phyloP scores from a whole-genome alignment of 495 filamentous ascomycete species.

The Cercophora newfieldiana region DNA sequence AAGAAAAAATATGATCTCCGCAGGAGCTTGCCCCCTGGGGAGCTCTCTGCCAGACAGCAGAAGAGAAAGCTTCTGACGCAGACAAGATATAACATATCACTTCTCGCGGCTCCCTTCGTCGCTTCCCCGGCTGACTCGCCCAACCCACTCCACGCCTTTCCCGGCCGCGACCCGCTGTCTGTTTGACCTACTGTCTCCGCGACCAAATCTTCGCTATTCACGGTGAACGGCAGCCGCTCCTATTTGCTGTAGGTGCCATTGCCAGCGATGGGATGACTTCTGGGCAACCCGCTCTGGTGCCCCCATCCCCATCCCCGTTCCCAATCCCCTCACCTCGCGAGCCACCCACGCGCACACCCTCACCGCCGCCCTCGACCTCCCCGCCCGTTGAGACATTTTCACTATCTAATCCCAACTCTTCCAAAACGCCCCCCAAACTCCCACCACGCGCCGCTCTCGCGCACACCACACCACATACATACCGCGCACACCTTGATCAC shows the following conservation, averaged over 20 bases:
- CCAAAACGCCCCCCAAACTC: neutral
- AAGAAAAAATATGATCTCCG: neutral
- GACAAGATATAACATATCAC: slow-evolving; percentile 3
- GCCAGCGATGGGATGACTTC: neutral
- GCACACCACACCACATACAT: slow-evolving; percentile 7
- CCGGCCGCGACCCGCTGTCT: neutral
- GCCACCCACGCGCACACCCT: slow-evolving; percentile 10
- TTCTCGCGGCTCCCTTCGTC: slow-evolving; percentile 4
- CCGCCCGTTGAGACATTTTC: slow-evolving; percentile 26
- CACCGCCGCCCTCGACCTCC: neutral
- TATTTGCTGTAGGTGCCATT: neutral
- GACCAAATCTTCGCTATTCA: neutral
- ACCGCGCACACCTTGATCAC: slow-evolving; percentile 13
- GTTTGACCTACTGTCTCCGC: neutral
- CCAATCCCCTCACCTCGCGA: neutral
- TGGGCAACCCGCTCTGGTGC: neutral
- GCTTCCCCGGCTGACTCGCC: neutral
- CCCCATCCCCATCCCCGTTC: neutral
- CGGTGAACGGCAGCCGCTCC: neutral
- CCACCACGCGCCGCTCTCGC: neutral
- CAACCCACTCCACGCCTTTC: neutral
- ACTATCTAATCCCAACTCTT: neutral
- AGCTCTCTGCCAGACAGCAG: neutral
- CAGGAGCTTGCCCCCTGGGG: slow-evolving; percentile 1
- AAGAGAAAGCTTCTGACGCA: slow-evolving; percentile 3